phyloP scores from a whole-genome alignment of 768 basidiomycete species.

The Tricholoma sp. region DNA sequence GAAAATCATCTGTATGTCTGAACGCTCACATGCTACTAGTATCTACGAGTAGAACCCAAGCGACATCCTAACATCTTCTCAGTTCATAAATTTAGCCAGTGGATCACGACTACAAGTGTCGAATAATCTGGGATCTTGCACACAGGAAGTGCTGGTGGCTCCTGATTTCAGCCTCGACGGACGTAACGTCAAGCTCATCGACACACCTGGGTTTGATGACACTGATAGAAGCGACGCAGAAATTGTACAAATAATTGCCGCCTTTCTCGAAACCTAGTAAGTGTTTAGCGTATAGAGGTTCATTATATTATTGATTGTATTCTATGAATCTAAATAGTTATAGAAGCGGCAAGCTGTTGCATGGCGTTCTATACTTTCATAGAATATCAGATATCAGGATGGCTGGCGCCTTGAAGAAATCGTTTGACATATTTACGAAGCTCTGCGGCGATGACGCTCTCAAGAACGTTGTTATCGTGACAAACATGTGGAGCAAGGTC shows the following conservation, averaged over 20 bases:
- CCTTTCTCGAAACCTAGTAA: slow-evolving; percentile 25
- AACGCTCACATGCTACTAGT: background rate
- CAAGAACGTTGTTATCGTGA: slow-evolving; percentile 40
- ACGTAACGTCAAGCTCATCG: slow-evolving; percentile 19
- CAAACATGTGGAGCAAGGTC: slow-evolving; percentile 40
- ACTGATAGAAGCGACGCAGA: slow-evolving; percentile 22
- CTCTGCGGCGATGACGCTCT: slow-evolving; percentile 40
- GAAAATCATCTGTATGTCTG: background rate
- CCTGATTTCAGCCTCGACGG: background rate
- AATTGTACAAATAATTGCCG: slow-evolving; percentile 9
- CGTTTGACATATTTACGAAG: slow-evolving; percentile 39
- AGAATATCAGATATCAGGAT: slow-evolving; percentile 33
- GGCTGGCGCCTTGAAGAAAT: slow-evolving; percentile 34
- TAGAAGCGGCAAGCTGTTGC: slow-evolving; percentile 18
- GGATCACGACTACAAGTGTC: background rate
- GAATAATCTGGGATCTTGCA: background rate
- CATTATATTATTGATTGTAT: background rate
- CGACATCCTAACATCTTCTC: background rate
- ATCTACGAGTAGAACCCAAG: too few relatives aligned
- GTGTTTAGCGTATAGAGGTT: background rate
- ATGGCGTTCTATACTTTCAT: slow-evolving; percentile 36
- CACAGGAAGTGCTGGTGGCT: background rate
- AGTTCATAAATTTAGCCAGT: slow-evolving; percentile 1
- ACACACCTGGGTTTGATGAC: slow-evolving; percentile 41
- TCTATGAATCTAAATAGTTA: slow-evolving; percentile 5